Percentiles rank a stretch among this genome's conserved stretches.
Conservation (phyloP, 345 rosid genomes). For the Gossypium stocksii region DNA sequence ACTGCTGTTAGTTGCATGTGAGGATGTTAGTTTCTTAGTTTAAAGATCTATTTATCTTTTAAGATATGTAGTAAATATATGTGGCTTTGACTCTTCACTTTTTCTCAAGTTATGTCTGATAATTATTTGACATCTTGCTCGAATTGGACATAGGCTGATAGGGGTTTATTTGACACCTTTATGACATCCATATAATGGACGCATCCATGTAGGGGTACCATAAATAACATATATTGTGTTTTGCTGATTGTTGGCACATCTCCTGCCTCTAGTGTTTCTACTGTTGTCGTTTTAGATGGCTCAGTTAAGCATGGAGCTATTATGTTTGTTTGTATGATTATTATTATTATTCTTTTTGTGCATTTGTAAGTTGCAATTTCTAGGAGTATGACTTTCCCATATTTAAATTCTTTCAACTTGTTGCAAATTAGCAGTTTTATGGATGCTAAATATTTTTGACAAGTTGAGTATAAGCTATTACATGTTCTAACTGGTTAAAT, state of each 20-base stretch:
- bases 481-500: neutral
- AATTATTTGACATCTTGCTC: neutral
- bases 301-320: neutral
- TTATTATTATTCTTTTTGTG: neutral
- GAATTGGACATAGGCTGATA: neutral
- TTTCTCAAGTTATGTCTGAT: neutral
- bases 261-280: neutral
- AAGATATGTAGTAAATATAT: neutral
- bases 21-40: neutral
- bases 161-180: no score
- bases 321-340: neutral
- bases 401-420: neutral
- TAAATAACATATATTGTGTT: neutral
- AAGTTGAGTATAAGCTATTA: neutral
- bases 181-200: neutral
- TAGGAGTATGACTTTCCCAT: neutral
- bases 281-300: conserved; percentile 5
- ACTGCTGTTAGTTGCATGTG: neutral
- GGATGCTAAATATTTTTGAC: neutral
- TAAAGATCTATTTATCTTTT: neutral
- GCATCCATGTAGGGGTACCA: neutral
- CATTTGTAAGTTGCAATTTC: neutral
- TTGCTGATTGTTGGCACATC: neutral
- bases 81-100: neutral
- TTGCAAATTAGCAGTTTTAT: neutral